A percentile compares a stretch with the other conserved stretches of the same genome.
Evolutionary conservation across 2,329 filamentous ascomycete species (phyloP).

Genomic region (Erysiphe neolycopersici): DNA sequence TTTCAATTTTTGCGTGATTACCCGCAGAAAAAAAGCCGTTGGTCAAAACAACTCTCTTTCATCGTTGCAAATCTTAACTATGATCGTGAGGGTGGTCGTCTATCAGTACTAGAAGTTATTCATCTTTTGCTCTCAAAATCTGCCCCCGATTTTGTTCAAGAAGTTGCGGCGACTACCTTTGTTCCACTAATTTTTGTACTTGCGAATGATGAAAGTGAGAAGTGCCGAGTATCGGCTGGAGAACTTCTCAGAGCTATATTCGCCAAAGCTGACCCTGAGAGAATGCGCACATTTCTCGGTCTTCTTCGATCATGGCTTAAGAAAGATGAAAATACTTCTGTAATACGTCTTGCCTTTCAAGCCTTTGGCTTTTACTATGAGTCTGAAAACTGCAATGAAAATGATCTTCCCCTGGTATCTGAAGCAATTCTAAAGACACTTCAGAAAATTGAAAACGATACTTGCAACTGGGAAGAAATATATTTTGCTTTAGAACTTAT

Average conservation of each 20-base stretch:
- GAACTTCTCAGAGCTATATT: slow-evolving; percentile 62
- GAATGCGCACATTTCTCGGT: slow-evolving; percentile 39
- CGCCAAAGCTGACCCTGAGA: slow-evolving; percentile 46
- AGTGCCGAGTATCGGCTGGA: slow-evolving; percentile 60
- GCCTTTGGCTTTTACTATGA: slow-evolving; percentile 68
- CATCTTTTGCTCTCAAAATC: slow-evolving; percentile 71
- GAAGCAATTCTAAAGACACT: slow-evolving; percentile 26
- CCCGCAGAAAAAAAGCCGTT: slow-evolving; percentile 69
- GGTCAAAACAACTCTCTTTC: slow-evolving; percentile 72
- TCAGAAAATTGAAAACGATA: slow-evolving; percentile 21
- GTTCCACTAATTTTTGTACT: slow-evolving; percentile 64
- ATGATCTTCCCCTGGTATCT: slow-evolving; percentile 27
- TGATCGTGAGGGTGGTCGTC: slow-evolving; percentile 59
- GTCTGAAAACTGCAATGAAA: slow-evolving; percentile 28
- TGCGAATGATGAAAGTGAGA: slow-evolving; percentile 65
- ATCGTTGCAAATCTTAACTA: slow-evolving; percentile 80
- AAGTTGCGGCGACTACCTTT: slow-evolving; percentile 60
- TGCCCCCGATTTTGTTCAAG: slow-evolving; percentile 54
- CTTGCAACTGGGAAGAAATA: slow-evolving; percentile 42
- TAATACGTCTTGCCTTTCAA: slow-evolving; percentile 50
- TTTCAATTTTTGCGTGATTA: slow-evolving; percentile 89
- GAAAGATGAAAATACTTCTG: slow-evolving; percentile 42
- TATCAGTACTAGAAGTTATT: slow-evolving; percentile 82
- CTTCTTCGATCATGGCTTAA: slow-evolving; percentile 52
- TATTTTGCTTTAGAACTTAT: slow-evolving; percentile 47